Evolutionary conservation across 257 asterid genomes (phyloP), one percentile per base, ranked within the genome.

Genomic region (Misopates orontium): DNA sequence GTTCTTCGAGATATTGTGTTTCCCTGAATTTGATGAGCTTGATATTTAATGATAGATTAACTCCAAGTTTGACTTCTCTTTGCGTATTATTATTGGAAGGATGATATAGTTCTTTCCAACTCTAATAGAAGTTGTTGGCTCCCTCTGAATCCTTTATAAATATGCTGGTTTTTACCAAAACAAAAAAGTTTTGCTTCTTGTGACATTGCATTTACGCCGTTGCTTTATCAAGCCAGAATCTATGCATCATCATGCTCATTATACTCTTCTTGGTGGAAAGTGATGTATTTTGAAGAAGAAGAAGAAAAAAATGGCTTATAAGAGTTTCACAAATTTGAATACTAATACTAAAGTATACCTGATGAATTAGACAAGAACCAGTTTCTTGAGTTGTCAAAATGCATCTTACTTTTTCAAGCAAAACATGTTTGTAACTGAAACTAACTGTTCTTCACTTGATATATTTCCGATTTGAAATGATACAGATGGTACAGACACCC

Each of bases 401-500:
- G 64, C 42, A 36, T 36, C 42, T 24, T 36, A 16, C 4, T 47
- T 57, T 12, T 28, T 59, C 25, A 31, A 25, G 42, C 1, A 44
- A 23, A 53, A 24, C 40, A 47, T 47, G 24, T 28, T 62, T 56
- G 50, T 36, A 28, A 28, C 63, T 13, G 53, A 57, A 66, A 39
- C 19, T 53, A 16, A 50, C 56, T 59, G 32, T 66, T 50, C 40
- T 8, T 55, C 50, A 60, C 42, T 52, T 67, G 69, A 63, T 67
- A 0, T 9, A 49, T 58, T 66, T 63, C 17, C 25, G 10, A 53
- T 69, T 49, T 75, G 41, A 8, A 67, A 57, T 32, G 50, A 32
- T 73, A 72, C 82, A 94, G 99, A 94, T 94, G 97, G 95, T 72
- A 28, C 97, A 94, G 68, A 90, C 99, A 50, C 99, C 97, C 44